Evolutionary conservation across 1,284 basidiomycete genomes (phyloP).

Genomic region (Melanopsichium pennsylvanicum): DNA sequence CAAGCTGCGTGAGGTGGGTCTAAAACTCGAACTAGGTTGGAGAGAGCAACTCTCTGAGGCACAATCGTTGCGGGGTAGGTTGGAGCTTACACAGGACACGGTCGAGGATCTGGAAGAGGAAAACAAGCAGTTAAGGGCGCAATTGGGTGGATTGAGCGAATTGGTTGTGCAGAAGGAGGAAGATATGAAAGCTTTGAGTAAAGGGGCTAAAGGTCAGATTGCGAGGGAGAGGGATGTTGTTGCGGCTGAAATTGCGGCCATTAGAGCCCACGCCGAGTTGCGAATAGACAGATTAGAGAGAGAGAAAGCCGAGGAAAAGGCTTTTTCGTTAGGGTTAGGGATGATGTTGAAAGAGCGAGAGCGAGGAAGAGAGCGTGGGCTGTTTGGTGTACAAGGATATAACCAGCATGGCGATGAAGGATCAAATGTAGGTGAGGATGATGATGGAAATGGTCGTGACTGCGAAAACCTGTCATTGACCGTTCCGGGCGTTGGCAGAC

Average conservation of each 20-base stretch:
- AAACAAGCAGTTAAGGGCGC: slow-evolving; percentile 29
- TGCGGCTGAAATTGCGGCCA: neutral
- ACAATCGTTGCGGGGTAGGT: slow-evolving; percentile 10
- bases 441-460: neutral
- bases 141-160: slow-evolving; percentile 32
- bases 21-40: slow-evolving; percentile 37
- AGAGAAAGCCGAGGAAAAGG: slow-evolving; percentile 14
- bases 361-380: too few species aligned
- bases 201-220: neutral
- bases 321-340: slow-evolving; percentile 12
- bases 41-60: slow-evolving; percentile 35
- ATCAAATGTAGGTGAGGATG: too few species aligned
- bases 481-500: neutral
- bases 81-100: slow-evolving; percentile 23
- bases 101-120: slow-evolving; percentile 45
- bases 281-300: neutral
- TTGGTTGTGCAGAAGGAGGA: slow-evolving; percentile 34
- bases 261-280: neutral
- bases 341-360: neutral
- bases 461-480: neutral
- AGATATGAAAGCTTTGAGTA: slow-evolving; percentile 1
- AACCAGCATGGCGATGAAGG: too few species aligned
- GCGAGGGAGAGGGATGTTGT: neutral
- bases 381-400: too few species aligned
- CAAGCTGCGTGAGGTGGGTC: slow-evolving; percentile 31